A percentile compares a stretch with the other conserved stretches of the same genome.
These are phyloP conservation scores for Lentinula sp. DNA, from an alignment of 768 basidiomycete species.

Conservation along the genomic window DNA sequence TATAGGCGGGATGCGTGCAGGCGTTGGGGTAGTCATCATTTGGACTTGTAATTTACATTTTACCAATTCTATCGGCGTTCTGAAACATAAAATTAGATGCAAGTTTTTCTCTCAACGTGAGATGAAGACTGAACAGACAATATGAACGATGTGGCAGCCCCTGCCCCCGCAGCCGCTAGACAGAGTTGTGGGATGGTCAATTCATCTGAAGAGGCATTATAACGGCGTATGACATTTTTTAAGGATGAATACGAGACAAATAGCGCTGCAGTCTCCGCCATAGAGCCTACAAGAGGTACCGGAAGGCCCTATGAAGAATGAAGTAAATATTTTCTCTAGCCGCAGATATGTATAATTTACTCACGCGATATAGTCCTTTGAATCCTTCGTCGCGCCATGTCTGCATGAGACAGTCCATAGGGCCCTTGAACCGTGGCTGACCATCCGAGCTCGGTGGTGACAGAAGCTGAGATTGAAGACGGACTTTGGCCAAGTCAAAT, in stretches of 20 bases:
- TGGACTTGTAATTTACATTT: constrained; percentile 95
- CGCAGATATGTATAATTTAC: constrained; percentile 16
- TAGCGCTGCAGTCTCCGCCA: constrained; percentile 85
- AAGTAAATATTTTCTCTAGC: constrained; percentile 3
- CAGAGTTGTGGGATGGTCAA: constrained; percentile 66
- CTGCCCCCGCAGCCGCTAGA: constrained; percentile 83
- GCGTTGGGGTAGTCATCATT: constrained; percentile 44
- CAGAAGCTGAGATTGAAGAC: constrained; percentile 87
- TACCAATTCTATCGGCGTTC: constrained; percentile 84
- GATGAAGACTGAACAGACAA: constrained; percentile 47
- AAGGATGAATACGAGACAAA: constrained; percentile 83
- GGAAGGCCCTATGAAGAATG: constrained; percentile 67
- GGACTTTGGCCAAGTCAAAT: constrained; percentile 92
- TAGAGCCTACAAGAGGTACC: constrained; percentile 86
- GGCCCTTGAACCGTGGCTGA: constrained; percentile 66
- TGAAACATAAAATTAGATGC: constrained; percentile 81
- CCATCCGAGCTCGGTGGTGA: constrained; percentile 41
- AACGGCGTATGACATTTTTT: constrained; percentile 51
- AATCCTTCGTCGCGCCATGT: constrained; percentile 82
- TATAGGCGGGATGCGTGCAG: constrained; percentile 12
- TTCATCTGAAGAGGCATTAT: constrained; percentile 23
- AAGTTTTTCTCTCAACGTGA: background rate
- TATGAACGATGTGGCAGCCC: constrained; percentile 79
- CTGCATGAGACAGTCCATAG: constrained; percentile 78
- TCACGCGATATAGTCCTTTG: constrained; percentile 80